Evolutionary conservation across 257 asterid species (phyloP).

Genomic region (Solanum dulcamara): DNA sequence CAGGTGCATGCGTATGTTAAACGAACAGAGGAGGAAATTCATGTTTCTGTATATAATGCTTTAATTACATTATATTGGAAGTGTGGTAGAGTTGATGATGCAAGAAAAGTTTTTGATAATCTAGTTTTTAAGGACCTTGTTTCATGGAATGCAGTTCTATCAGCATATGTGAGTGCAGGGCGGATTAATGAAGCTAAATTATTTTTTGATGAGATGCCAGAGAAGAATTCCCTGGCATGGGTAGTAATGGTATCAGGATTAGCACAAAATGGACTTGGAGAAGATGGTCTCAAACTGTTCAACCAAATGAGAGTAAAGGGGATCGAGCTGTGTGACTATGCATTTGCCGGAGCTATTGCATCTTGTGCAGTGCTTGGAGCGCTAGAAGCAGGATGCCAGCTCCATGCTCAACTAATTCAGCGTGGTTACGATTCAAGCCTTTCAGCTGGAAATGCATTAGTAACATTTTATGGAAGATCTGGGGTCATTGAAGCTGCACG

Average conservation of each 20-base stretch:
- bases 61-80: conserved; percentile 57
- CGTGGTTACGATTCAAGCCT: conserved; percentile 63
- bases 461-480: conserved; percentile 59
- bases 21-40: conserved; percentile 31
- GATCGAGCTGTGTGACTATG: conserved; percentile 53
- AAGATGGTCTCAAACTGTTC: conserved; percentile 54
- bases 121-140: conserved; percentile 42
- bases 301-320: conserved; percentile 44
- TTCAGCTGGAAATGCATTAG: conserved; percentile 59
- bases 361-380: conserved; percentile 67
- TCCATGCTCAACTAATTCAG: conserved; percentile 50
- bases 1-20: conserved; percentile 52
- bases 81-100: conserved; percentile 42
- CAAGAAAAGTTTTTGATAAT: conserved; percentile 34
- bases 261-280: conserved; percentile 57
- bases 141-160: conserved; percentile 57
- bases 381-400: conserved; percentile 59
- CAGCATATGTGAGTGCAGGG: conserved; percentile 44
- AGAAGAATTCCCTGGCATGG: conserved; percentile 40
- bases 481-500: conserved; percentile 52
- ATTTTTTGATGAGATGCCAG: conserved; percentile 39
- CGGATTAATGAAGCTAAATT: conserved; percentile 35
- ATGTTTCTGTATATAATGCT: conserved; percentile 48
- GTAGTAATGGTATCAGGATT: conserved; percentile 57
- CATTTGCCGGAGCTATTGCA: conserved; percentile 61